Evolutionary conservation across 805 yeast species (phyloP).

Genomic region (Candida ponderosae): DNA sequence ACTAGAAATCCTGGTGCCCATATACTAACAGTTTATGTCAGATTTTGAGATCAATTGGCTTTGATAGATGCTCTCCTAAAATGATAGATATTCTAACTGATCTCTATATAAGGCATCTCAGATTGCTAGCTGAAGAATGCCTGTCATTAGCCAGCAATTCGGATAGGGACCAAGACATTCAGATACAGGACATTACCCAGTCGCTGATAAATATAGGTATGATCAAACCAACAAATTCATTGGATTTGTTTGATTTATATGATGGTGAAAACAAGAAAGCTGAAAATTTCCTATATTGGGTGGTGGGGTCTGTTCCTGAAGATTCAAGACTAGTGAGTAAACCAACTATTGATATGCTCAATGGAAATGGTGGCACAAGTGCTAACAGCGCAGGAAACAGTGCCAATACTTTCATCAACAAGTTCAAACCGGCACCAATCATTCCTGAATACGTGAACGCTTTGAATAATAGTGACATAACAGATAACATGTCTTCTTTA

Average conservation of each 20-base stretch:
- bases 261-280: constrained; percentile 39
- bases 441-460: constrained; percentile 24
- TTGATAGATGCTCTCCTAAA: constrained; percentile 67
- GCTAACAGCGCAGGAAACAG: constrained; percentile 7
- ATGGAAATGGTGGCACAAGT: constrained; percentile 3
- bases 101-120: constrained; percentile 56
- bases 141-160: constrained; percentile 36
- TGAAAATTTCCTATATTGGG: constrained; percentile 49
- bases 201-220: constrained; percentile 61
- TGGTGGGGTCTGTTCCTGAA: constrained; percentile 35
- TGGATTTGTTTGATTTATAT: constrained; percentile 49
- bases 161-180: constrained; percentile 37
- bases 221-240: constrained; percentile 45
- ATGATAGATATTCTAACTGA: constrained; percentile 75
- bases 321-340: constrained; percentile 32
- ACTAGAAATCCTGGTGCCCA: not conserved
- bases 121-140: constrained; percentile 44
- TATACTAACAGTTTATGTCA: constrained; percentile 27
- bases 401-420: not conserved
- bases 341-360: constrained; percentile 22
- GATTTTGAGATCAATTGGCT: constrained; percentile 72
- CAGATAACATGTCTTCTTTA: not conserved
- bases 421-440: constrained; percentile 15
- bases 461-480: not conserved
- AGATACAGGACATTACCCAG: constrained; percentile 60